phyloP scores from a whole-genome alignment of 306 rosid genomes.

The Quercus mongolica region DNA sequence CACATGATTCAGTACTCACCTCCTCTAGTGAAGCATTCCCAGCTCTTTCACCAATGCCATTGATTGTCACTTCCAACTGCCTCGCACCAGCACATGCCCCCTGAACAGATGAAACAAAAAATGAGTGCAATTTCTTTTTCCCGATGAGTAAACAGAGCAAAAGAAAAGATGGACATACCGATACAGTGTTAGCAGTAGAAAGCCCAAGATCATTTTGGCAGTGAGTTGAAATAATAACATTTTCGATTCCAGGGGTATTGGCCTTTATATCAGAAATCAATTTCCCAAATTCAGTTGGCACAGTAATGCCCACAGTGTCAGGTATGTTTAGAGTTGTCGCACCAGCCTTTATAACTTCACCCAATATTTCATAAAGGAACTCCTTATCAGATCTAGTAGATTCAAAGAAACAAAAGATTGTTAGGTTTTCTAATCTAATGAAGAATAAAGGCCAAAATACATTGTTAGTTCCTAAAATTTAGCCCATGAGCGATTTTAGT shows the following conservation, averaged over 20 bases:
- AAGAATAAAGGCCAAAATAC: too few species aligned
- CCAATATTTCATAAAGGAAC: conserved; percentile 80
- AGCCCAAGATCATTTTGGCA: conserved; percentile 99
- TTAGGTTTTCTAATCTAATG: background rate
- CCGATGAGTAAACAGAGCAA: background rate
- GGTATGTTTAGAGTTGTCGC: conserved; percentile 97
- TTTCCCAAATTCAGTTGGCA: conserved; percentile 66
- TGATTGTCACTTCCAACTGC: conserved; percentile 93
- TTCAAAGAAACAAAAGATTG: conserved; percentile 4
- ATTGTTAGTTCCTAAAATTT: too few species aligned
- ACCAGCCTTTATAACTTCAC: conserved; percentile 92
- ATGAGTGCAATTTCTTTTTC: background rate
- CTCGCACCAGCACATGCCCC: conserved; percentile 96
- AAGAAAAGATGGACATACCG: conserved; percentile 40
- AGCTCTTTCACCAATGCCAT: conserved; percentile 99
- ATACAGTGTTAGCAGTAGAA: conserved; percentile 83
- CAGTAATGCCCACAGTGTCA: conserved; percentile 83
- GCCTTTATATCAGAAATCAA: conserved; percentile 87
- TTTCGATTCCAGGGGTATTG: conserved; percentile 83
- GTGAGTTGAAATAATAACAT: conserved; percentile 91
- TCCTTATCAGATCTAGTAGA: conserved; percentile 76
- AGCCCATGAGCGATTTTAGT: too few species aligned
- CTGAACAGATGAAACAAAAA: conserved; percentile 44
- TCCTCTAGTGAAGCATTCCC: conserved; percentile 98
- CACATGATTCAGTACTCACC: conserved; percentile 36